Evolutionary conservation across 371 early-diverging fungal genomes (phyloP).

Genomic region (Blastocladiella emersonii): DNA sequence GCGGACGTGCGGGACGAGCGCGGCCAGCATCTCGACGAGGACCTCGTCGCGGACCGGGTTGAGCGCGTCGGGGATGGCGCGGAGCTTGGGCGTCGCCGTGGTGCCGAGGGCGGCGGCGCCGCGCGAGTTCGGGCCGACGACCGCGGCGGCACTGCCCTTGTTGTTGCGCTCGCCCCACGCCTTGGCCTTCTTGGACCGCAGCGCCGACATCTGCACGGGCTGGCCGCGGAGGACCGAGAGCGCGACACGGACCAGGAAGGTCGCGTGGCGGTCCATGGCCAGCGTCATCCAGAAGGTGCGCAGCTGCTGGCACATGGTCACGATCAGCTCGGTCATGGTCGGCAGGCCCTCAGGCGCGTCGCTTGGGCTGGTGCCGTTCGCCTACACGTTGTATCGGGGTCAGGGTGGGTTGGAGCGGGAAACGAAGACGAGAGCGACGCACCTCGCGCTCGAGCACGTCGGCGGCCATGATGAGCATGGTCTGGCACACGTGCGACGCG

Average conservation of each 20-base stretch:
- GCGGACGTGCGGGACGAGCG: constrained; percentile 13
- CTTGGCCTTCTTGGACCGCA: constrained; percentile 20
- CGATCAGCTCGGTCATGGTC: constrained; percentile 47
- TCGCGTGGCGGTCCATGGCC: constrained; percentile 29
- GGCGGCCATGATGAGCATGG: constrained; percentile 51
- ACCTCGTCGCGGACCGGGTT: constrained; percentile 36
- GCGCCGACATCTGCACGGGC: constrained; percentile 6
- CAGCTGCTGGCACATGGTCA: constrained; percentile 43
- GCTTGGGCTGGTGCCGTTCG: neutral
- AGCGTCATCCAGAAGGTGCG: constrained; percentile 33
- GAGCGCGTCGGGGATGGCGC: constrained; percentile 40
- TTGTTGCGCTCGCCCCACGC: neutral
- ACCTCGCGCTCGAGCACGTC: constrained; percentile 61
- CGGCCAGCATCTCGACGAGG: constrained; percentile 35
- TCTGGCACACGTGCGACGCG: constrained; percentile 74
- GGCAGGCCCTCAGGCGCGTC: constrained; percentile 26
- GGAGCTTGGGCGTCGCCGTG: neutral
- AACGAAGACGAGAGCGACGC: neutral
- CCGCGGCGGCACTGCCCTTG: neutral
- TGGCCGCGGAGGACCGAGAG: neutral
- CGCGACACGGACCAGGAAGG: neutral
- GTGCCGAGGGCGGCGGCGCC: neutral
- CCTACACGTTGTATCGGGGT: constrained; percentile 9
- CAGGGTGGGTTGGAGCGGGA: neutral
- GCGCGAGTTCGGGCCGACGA: neutral